Percentiles rank a stretch among this genome's conserved stretches.
phyloP scores from a whole-genome alignment of 805 yeast genomes.

The Metschnikowia picachoensis region DNA sequence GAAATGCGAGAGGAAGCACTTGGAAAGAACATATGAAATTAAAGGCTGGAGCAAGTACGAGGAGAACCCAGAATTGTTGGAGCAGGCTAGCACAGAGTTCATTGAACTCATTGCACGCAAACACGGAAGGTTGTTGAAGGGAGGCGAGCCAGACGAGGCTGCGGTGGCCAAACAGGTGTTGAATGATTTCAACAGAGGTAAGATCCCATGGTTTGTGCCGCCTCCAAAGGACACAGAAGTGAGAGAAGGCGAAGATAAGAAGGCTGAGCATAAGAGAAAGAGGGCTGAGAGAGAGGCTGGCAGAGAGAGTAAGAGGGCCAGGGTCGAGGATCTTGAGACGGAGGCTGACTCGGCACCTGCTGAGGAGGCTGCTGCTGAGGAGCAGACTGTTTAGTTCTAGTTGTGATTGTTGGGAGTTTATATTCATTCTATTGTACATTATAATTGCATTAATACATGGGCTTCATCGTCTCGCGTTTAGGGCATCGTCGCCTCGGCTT shows the following conservation, averaged over 20 bases:
- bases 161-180: constrained; percentile 88
- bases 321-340: constrained; percentile 21
- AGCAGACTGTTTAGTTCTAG: not conserved
- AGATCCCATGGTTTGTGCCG: constrained; percentile 95
- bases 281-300: constrained; percentile 46
- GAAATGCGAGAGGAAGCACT: constrained; percentile 83
- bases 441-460: constrained; percentile 12
- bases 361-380: too few species aligned
- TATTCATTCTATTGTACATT: constrained; percentile 11
- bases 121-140: constrained; percentile 87
- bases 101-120: constrained; percentile 89
- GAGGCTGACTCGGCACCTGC: constrained; percentile 15
- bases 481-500: not conserved
- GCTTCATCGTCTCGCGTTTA: not conserved
- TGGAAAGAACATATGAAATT: constrained; percentile 93
- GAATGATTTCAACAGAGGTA: constrained; percentile 94
- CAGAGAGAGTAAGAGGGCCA: constrained; percentile 24
- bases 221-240: constrained; percentile 76
- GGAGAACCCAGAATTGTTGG: constrained; percentile 45
- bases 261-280: constrained; percentile 50
- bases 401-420: not conserved
- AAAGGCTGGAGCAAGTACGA: constrained; percentile 72
- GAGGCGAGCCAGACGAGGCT: constrained; percentile 96
- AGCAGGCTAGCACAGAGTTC: constrained; percentile 56
- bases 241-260: constrained; percentile 55